phyloP scores from a whole-genome alignment of 495 filamentous ascomycete species.

The Chlorociboria aeruginascens region DNA sequence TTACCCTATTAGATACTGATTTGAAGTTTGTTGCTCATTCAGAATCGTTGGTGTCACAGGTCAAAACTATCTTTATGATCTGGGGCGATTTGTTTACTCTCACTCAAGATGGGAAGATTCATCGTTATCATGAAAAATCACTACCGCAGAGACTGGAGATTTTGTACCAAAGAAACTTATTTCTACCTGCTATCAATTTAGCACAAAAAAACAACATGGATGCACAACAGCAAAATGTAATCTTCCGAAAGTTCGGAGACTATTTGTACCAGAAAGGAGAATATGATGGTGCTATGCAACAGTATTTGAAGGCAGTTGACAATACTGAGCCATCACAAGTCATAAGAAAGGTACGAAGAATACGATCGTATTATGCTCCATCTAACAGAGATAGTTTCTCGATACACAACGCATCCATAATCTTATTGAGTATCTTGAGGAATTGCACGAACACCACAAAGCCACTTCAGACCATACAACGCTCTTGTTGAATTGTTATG shows the following conservation, averaged over 20 bases:
- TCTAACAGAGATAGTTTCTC: conserved; percentile 46
- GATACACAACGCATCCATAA: conserved; percentile 96
- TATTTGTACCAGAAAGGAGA: conserved; percentile 90
- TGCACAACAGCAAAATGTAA: conserved; percentile 69
- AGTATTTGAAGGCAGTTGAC: conserved; percentile 92
- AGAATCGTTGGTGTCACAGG: conserved; percentile 65
- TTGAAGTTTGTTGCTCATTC: conserved; percentile 85
- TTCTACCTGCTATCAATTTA: conserved; percentile 80
- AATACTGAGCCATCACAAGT: conserved; percentile 91
- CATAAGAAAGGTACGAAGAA: conserved; percentile 59
- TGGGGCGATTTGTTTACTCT: conserved; percentile 89
- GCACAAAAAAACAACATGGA: conserved; percentile 82
- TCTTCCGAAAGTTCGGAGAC: conserved; percentile 89
- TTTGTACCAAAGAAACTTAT: conserved; percentile 87
- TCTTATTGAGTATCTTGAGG: conserved; percentile 93
- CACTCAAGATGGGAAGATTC: conserved; percentile 84
- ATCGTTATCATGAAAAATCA: conserved; percentile 84
- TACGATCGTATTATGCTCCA: too few relatives aligned
- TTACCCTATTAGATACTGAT: conserved; percentile 82
- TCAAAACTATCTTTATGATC: conserved; percentile 68
- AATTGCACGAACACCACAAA: conserved; percentile 86
- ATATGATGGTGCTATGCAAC: conserved; percentile 95
- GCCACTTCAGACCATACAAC: conserved; percentile 97
- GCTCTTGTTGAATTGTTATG: conserved; percentile 89
- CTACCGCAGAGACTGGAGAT: conserved; percentile 87